A percentile compares a stretch with the other conserved stretches of the same genome.
These are phyloP conservation scores for Jasminum sambac DNA, from an alignment of 257 asterid species.

Conservation along the genomic window DNA sequence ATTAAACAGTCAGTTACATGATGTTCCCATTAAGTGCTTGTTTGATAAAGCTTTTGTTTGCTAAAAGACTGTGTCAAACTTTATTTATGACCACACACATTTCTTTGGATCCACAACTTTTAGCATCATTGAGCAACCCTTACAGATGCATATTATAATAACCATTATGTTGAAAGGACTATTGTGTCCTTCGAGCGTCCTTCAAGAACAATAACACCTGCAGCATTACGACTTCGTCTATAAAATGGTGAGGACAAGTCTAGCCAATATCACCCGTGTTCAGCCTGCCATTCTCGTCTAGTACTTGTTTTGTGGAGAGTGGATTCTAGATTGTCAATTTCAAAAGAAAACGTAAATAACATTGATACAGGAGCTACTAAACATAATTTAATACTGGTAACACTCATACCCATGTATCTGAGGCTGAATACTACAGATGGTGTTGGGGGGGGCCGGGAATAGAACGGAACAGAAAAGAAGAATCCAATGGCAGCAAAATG, in stretches of 20 bases:
- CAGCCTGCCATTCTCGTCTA: constrained; percentile 87
- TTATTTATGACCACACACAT: no score
- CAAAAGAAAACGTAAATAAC: constrained; percentile 2
- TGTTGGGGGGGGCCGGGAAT: no score
- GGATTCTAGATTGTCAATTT: constrained; percentile 51
- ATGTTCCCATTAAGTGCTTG: neutral
- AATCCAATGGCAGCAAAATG: neutral
- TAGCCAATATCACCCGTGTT: constrained; percentile 92
- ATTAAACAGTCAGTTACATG: constrained; percentile 2
- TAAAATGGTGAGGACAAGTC: constrained; percentile 76
- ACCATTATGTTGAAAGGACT: constrained; percentile 53
- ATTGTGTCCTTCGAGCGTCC: constrained; percentile 97
- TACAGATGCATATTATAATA: neutral
- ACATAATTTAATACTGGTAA: neutral
- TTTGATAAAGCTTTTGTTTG: no score
- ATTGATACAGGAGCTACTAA: neutral
- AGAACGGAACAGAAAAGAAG: no score
- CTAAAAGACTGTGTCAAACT: no score
- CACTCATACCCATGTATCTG: neutral
- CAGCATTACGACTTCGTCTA: constrained; percentile 73
- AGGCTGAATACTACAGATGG: neutral
- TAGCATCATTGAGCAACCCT: no score
- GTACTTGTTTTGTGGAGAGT: constrained; percentile 60
- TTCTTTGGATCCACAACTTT: no score
- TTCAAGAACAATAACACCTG: constrained; percentile 83